phyloP scores from a whole-genome alignment of 768 basidiomycete genomes.

The Psilocybe subaeruginosa region DNA sequence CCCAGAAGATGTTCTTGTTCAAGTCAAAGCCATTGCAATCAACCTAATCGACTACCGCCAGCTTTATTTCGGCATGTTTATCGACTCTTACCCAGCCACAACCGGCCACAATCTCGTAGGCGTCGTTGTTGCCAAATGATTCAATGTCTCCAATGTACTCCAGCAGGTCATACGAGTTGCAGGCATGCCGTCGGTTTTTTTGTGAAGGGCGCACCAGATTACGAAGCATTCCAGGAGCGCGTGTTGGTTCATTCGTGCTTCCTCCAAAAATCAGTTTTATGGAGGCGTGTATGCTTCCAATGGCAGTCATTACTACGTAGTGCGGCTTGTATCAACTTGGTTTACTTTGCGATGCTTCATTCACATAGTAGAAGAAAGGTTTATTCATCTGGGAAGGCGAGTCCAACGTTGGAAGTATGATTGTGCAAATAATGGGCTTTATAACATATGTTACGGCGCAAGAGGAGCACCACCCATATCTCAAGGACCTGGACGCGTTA shows the following conservation, averaged over 20 bases:
- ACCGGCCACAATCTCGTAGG: background rate
- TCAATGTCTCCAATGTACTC: background rate
- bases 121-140: background rate
- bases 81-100: background rate
- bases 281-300: background rate
- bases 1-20: background rate
- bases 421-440: background rate
- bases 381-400: background rate
- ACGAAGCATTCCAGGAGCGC: background rate
- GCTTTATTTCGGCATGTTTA: background rate
- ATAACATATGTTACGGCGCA: background rate
- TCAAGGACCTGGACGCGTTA: background rate
- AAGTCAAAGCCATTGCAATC: background rate
- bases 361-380: background rate
- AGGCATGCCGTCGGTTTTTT: background rate
- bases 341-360: background rate
- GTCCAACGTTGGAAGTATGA: background rate
- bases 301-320: background rate
- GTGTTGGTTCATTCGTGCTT: background rate
- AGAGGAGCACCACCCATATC: background rate
- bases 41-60: background rate
- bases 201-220: background rate
- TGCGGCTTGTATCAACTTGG: background rate
- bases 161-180: background rate
- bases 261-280: background rate